Base-by-base conservation (phyloP, 2,329 filamentous ascomycete species). In the Claviceps arundinis region DNA sequence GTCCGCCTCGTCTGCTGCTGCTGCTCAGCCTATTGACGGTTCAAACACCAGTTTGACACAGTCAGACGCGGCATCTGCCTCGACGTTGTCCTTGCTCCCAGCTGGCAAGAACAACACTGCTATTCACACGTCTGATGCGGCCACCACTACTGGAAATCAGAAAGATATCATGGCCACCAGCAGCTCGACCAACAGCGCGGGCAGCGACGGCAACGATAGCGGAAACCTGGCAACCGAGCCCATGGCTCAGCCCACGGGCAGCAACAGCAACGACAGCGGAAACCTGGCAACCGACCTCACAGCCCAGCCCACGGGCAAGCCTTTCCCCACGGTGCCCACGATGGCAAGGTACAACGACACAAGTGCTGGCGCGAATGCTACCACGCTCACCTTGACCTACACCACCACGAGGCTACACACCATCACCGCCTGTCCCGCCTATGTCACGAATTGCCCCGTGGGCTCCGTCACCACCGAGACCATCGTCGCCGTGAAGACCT, bases 401-500 rank as follows among this genome's bases (percentile, higher is more conserved):
- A 62, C 57, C 41, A 58, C 56, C 17, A 63, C 60, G 49, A 58
- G 50, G 50, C 57, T 61, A 37, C 62, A 62, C 56, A 67, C 65
- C 40, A 55, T 68, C 52, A 67, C 63, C 0, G 59, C 63, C 3
- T 68, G 65, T 55, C 57, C 62, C 17, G 56, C 60, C 9, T 56
- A 49, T 19, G 58, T 62, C 37, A 63, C 59, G 14, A 48, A 58
- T 51, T 66, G 63, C 54, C 59, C 61, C 2, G 50, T 62, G 26
- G 62, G 61, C 19, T 52, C 58, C 1, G 61, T 67, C 26, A 64
- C 63, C 13, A 65, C 62, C 17, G 56, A 61, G 45, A 55, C 55
- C 30, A 54, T 61, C 50, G 60, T 56, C 11, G 54, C 52, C 17
- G 64, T 63, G 50, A 70, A 65, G 16, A 70, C 68, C 8, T 65